Evolutionary conservation across 306 rosid species (phyloP).

Genomic region (Rosa persica): DNA sequence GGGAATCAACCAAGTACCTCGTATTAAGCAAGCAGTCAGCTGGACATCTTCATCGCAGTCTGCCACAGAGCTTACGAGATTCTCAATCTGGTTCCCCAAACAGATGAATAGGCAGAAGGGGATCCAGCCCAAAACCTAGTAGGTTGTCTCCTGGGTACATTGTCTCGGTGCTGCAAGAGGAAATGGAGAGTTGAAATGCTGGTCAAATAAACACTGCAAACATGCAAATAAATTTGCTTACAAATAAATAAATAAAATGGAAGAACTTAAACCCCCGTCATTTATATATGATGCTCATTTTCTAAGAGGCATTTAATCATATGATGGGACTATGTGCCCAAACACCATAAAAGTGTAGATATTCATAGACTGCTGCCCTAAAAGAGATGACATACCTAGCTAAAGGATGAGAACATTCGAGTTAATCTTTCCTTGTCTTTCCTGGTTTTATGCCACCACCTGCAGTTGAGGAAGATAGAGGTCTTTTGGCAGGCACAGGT

Average conservation of each 20-base stretch:
- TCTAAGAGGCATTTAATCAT: neutral
- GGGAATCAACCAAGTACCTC: conserved; percentile 21
- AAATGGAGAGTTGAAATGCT: neutral
- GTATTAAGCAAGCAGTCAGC: neutral
- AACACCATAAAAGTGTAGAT: neutral
- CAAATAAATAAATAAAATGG: neutral
- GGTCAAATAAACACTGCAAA: neutral
- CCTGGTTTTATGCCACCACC: conserved; percentile 45
- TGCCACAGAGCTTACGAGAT: neutral
- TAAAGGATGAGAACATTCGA: conserved; percentile 14
- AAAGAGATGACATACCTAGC: conserved; percentile 27
- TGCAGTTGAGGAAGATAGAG: conserved; percentile 44
- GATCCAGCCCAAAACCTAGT: neutral
- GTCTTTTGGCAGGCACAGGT: conserved; percentile 45
- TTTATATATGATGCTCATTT: neutral
- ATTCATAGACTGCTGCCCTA: neutral
- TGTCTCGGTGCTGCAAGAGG: neutral
- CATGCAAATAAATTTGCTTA: neutral
- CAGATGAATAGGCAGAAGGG: neutral
- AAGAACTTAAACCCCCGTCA: neutral
- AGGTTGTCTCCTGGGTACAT: neutral
- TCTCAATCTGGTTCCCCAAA: neutral
- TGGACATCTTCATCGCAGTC: neutral
- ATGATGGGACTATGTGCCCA: neutral
- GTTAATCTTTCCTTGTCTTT: conserved; percentile 60